These are phyloP conservation scores for Moniliella sp. DNA, from an alignment of 1,284 basidiomycete species.

Conservation along the genomic window DNA sequence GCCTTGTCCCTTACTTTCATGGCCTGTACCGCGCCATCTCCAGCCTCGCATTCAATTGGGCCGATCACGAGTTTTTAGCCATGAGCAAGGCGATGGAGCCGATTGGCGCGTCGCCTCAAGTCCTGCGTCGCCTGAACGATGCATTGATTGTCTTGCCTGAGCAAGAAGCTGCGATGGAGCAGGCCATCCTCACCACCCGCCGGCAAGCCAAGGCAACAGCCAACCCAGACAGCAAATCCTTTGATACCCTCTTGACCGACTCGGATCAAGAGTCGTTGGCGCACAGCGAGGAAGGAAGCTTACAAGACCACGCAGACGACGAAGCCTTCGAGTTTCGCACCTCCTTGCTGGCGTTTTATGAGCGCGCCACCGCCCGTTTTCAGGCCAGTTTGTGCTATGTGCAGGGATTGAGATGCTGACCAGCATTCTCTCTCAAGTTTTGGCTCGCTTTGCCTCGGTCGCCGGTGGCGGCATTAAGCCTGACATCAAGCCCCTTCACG, in stretches of 20 bases:
- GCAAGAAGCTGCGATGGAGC: constrained; percentile 36
- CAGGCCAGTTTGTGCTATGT: constrained; percentile 66
- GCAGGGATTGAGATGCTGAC: constrained; percentile 62
- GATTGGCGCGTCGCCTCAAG: constrained; percentile 46
- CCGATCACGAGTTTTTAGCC: constrained; percentile 45
- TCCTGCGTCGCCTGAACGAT: constrained; percentile 37
- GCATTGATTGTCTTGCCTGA: constrained; percentile 36
- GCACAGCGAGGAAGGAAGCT: too few species aligned
- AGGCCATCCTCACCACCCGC: constrained; percentile 12
- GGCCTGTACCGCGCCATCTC: constrained; percentile 66
- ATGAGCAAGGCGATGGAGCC: constrained; percentile 42
- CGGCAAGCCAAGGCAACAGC: constrained; percentile 14
- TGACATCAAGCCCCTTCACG: too few species aligned
- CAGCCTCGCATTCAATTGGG: constrained; percentile 55
- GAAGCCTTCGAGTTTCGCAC: constrained; percentile 10
- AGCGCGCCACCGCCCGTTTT: constrained; percentile 53
- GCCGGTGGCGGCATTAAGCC: too few species aligned
- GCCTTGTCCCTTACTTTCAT: constrained; percentile 54
- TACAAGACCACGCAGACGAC: constrained; percentile 7
- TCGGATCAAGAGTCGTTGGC: constrained; percentile 15
- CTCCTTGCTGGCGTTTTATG: constrained; percentile 55
- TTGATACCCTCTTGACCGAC: constrained; percentile 37
- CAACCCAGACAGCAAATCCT: constrained; percentile 9
- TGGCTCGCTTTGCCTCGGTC: too few species aligned
- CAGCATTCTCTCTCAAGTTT: constrained; percentile 56